Evolutionary conservation across 139 green algal species (phyloP), one percentile per base, ranked within the genome.

Genomic region (Chlorella sp.): DNA sequence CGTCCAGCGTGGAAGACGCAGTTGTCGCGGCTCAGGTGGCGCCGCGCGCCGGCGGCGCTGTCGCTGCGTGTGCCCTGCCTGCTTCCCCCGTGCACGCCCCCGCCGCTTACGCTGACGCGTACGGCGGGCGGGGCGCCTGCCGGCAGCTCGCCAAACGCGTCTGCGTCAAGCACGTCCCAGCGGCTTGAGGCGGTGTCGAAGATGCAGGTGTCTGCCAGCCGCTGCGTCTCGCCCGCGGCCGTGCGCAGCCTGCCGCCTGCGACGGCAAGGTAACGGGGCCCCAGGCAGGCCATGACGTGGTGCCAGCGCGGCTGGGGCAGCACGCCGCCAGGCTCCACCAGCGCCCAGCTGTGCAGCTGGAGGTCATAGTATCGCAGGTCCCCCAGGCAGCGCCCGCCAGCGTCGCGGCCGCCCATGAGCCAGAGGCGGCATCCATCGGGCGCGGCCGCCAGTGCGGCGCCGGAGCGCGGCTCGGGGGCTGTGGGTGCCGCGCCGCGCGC

Each of bases 1-100:
- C 81, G 84, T 79, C 87, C 89, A 62, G 83, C 88, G 41, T 80
- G 73, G 68, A 94, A 92, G 27, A 72, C 80, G 27, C 45, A 81
- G 43, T 46, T 73, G 17, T 62, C 42, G 9, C 40, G 58, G 7
- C 36, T 67, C 17, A 83, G 40, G 29, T 46, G 61, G 27, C 35
- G 4, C 2, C n/a, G 42, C 25, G 70, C 35, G n/a, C 31, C 64
- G 19, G 9, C 55, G 33, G 53, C 62, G 36, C 4, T 11, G 8
- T 2, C 31, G 33, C 29, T 56, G 17, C 23, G 38, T 19, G 27
- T 60, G 59, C 31, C 27, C 41, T 50, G 56, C 60, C 64, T 41
- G n/a, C n/a, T 25, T 19, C 11, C 29, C 12, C 42, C 2, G 64
- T 29, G 29, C 42, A 41, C 64, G 64, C 64, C n/a, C 15, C 31